Evolutionary conservation across 805 yeast genomes (phyloP).

Genomic region (Ogataea glucozyma): DNA sequence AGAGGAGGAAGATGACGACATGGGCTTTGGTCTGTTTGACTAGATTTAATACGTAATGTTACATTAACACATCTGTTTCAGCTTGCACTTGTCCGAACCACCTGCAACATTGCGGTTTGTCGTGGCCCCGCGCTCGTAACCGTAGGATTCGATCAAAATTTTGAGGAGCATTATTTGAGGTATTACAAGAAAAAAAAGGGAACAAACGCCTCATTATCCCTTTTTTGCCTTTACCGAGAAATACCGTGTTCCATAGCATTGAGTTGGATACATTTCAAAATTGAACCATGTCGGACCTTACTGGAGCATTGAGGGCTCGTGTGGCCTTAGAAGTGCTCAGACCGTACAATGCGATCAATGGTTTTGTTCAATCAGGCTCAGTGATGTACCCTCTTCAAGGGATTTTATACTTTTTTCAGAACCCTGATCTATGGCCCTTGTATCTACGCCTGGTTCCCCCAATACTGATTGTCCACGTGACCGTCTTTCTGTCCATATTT

Average conservation of each 20-base stretch:
- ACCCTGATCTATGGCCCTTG: constrained; percentile 30
- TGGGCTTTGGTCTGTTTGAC: constrained; percentile 96
- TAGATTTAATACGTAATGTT: constrained; percentile 43
- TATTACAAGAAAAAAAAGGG: constrained; percentile 3
- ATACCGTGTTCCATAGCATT: background rate
- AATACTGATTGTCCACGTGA: constrained; percentile 21
- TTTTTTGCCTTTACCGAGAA: background rate
- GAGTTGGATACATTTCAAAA: background rate
- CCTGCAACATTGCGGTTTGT: background rate
- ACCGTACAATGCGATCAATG: constrained; percentile 22
- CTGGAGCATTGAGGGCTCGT: constrained; percentile 21
- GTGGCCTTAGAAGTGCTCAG: constrained; percentile 24
- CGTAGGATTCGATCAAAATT: no score
- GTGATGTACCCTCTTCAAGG: constrained; percentile 30
- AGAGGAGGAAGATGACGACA: constrained; percentile 52
- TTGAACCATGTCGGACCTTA: constrained; percentile 10
- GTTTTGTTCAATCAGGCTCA: constrained; percentile 19
- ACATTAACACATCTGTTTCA: constrained; percentile 7
- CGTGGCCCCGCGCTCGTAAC: constrained; percentile 5
- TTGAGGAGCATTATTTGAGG: no score
- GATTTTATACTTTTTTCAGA: constrained; percentile 25
- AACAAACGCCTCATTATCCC: constrained; percentile 11
- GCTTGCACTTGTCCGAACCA: constrained; percentile 1
- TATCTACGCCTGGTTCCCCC: constrained; percentile 29
- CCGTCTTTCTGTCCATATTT: constrained; percentile 23